These are phyloP conservation scores for Pyronema domesticum DNA, from an alignment of 495 filamentous ascomycete species.

Conservation along the genomic window DNA sequence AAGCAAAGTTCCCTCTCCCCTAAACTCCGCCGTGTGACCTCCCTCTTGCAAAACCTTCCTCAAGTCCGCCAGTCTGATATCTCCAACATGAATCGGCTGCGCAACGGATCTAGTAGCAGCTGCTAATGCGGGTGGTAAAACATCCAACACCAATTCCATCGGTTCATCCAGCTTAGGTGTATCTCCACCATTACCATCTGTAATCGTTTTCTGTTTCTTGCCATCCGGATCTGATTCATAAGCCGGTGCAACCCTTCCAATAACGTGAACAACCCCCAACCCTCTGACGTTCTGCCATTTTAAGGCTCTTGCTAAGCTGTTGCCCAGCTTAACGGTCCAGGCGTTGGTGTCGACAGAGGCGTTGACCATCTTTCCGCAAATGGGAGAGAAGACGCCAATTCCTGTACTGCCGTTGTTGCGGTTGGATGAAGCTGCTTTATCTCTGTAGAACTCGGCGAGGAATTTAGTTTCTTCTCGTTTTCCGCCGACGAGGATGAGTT, in stretches of 20 bases:
- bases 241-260: conserved; percentile 17
- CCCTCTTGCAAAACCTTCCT: conserved; percentile 62
- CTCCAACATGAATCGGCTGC: conserved; percentile 85
- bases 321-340: conserved; percentile 81
- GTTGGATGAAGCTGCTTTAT: conserved; percentile 27
- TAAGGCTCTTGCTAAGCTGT: conserved; percentile 59
- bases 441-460: conserved; percentile 64
- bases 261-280: conserved; percentile 52
- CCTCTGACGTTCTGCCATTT: conserved; percentile 90
- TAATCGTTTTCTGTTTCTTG: conserved; percentile 50
- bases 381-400: conserved; percentile 61
- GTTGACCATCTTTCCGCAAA: conserved; percentile 50
- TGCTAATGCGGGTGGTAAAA: conserved; percentile 57
- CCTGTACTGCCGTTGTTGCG: conserved; percentile 18
- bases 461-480: conserved; percentile 53
- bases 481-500: conserved; percentile 76
- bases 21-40: conserved; percentile 80
- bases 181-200: conserved; percentile 6
- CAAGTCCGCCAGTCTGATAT: conserved; percentile 75
- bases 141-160: conserved; percentile 49
- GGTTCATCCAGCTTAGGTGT: conserved; percentile 2
- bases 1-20: conserved; percentile 78
- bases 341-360: conserved; percentile 96
- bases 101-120: conserved; percentile 59
- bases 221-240: conserved; percentile 14